phyloP scores from a whole-genome alignment of 75 land plant genomes.

The Larix kaempferi region DNA sequence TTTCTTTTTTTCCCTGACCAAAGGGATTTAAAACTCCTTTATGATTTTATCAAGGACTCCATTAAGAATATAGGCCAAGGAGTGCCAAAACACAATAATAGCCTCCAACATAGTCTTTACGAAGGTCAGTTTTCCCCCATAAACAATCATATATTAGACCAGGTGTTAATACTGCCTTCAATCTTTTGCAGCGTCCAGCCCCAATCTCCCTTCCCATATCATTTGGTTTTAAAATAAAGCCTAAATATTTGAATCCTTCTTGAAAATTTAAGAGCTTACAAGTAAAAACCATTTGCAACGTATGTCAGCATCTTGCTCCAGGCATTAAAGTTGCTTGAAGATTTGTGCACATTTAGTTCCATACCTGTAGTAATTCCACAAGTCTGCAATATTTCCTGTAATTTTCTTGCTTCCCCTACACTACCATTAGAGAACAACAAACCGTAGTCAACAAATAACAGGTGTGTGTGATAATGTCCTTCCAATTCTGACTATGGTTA shows the following conservation, averaged over 20 bases:
- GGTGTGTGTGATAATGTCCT: not conserved
- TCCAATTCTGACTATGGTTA: not conserved
- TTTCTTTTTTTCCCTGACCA: no score
- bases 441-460: not conserved
- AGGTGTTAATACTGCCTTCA: not conserved
- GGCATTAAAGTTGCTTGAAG: not conserved
- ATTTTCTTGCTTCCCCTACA: not conserved
- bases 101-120: not conserved
- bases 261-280: no score
- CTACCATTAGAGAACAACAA: not conserved
- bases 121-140: not conserved
- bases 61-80: no score
- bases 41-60: no score
- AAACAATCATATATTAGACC: not conserved
- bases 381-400: not conserved
- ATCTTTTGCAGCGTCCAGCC: not conserved
- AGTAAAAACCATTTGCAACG: no score
- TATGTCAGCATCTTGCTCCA: no score
- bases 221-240: no score
- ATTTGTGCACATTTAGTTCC: not conserved
- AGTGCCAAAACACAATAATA: not conserved
- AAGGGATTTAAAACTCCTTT: no score
- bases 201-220: no score
- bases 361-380: not conserved
- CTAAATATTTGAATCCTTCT: no score